phyloP scores from a whole-genome alignment of 345 rosid species.

The Geranium rotundifolium region DNA sequence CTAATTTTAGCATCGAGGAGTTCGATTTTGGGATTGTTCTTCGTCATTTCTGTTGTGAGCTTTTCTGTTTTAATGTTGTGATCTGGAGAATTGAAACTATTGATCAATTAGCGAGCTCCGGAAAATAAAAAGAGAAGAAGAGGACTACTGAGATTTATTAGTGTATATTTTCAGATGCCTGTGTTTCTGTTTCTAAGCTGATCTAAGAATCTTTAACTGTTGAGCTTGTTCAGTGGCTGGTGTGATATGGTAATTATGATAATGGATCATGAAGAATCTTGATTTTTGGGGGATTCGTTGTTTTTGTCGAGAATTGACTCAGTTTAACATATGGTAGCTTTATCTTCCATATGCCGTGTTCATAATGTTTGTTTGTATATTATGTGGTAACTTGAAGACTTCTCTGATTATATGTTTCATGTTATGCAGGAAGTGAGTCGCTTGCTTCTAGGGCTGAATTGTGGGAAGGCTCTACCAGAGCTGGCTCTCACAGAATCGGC shows the following conservation, averaged over 20 bases:
- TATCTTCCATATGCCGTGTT: no score
- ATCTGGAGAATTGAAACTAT: background rate
- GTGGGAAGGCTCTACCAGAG: constrained; percentile 45
- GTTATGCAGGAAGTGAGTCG: constrained; percentile 69
- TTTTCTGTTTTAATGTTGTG: background rate
- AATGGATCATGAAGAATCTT: no score
- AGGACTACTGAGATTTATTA: background rate
- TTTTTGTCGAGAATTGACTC: no score
- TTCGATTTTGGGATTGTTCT: background rate
- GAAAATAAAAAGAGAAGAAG: background rate
- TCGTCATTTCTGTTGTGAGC: background rate
- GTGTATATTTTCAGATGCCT: background rate
- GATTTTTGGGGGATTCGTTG: no score
- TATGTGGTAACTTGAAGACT: background rate
- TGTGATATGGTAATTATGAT: no score
- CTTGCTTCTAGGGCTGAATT: constrained; percentile 64
- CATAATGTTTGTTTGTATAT: background rate
- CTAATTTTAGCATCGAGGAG: background rate
- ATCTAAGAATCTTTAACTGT: no score
- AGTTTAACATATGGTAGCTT: no score
- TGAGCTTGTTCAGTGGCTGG: no score
- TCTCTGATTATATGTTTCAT: constrained; percentile 5
- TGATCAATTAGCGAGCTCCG: no score
- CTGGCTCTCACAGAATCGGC: constrained; percentile 43
- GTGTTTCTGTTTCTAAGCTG: background rate